These are phyloP conservation scores for Thymus quinquecostatus DNA, from an alignment of 257 asterid species.

Conservation along the genomic window DNA sequence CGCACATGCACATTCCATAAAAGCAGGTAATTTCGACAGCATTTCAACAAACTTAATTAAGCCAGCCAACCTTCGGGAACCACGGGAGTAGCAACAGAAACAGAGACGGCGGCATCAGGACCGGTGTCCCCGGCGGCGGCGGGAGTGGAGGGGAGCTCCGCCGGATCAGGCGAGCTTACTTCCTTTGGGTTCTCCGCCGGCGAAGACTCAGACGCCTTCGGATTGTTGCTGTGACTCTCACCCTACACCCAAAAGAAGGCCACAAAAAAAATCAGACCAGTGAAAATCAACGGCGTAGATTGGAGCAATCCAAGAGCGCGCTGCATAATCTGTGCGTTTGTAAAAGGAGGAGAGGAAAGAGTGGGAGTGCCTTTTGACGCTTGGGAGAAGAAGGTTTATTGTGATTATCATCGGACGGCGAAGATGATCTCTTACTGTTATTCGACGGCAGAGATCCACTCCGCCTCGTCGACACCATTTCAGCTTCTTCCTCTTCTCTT, in stretches of 20 bases:
- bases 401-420: constrained; percentile 61
- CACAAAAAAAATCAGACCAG: constrained; percentile 28
- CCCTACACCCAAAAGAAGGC: constrained; percentile 42
- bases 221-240: constrained; percentile 52
- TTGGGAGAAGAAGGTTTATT: constrained; percentile 70
- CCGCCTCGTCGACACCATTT: constrained; percentile 92
- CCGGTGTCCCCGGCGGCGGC: constrained; percentile 33
- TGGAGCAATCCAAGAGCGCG: constrained; percentile 34
- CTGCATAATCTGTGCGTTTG: constrained; percentile 6
- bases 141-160: constrained; percentile 45
- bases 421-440: constrained; percentile 72
- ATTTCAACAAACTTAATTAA: background rate
- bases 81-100: constrained; percentile 40
- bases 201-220: constrained; percentile 46
- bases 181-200: constrained; percentile 71
- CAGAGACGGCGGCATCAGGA: constrained; percentile 34
- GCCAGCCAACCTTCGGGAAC: constrained; percentile 48
- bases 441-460: constrained; percentile 90
- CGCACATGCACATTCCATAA: constrained; percentile 31
- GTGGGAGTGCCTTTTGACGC: constrained; percentile 69
- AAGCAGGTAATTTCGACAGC: constrained; percentile 3
- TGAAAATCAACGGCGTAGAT: constrained; percentile 33
- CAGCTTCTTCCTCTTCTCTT: constrained; percentile 45
- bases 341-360: constrained; percentile 26
- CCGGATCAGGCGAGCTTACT: constrained; percentile 59